Conservation (phyloP, 495 filamentous ascomycete species). For the Tirmania nivea region DNA sequence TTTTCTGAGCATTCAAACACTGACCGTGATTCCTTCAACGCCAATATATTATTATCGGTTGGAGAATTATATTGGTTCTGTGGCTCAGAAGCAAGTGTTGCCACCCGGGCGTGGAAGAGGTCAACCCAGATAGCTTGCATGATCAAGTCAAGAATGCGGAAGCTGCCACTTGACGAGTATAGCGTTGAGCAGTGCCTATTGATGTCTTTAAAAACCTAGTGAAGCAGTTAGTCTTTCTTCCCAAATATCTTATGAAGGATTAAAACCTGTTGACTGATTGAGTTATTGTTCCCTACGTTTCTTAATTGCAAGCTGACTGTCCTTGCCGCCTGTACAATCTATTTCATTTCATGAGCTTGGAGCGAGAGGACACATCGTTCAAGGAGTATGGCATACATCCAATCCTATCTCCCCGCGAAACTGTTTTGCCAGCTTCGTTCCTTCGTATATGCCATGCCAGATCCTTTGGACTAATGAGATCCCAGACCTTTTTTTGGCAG, state of each 20-base stretch:
- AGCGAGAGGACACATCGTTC: too few species aligned
- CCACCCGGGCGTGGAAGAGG: neutral
- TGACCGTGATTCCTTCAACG: neutral
- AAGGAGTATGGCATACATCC: neutral
- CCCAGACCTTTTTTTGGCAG: neutral
- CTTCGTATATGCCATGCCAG: neutral
- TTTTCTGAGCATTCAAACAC: constrained; percentile 14
- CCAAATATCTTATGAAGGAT: too few species aligned
- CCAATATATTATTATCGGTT: neutral
- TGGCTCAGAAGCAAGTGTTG: neutral
- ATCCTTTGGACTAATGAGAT: neutral
- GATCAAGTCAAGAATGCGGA: neutral
- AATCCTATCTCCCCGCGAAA: neutral
- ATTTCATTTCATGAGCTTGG: neutral
- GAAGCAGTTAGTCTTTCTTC: too few species aligned
- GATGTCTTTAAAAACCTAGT: neutral
- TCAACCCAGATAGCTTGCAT: neutral
- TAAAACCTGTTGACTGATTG: neutral
- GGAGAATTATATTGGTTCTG: neutral
- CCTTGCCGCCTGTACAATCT: neutral
- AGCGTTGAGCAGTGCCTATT: neutral
- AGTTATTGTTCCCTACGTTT: neutral
- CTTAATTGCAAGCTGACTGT: neutral
- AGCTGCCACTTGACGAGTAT: neutral
- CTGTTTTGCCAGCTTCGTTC: neutral